These are phyloP conservation scores for Saccharomycopsis malanga DNA, from an alignment of 805 yeast genomes.

Conservation along the genomic window DNA sequence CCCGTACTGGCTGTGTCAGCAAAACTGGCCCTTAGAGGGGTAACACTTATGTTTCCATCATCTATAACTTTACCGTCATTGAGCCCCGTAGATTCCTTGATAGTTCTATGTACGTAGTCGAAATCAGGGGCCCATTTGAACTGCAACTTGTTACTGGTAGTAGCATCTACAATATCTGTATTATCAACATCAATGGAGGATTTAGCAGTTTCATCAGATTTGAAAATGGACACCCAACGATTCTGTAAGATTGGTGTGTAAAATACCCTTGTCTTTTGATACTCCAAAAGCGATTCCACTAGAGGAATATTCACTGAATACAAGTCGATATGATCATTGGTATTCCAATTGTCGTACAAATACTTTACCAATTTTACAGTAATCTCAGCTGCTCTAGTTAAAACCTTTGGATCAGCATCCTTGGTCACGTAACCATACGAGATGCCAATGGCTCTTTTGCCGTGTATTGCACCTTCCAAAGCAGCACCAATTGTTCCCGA, in stretches of 20 bases:
- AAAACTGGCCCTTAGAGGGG: slow-evolving; percentile 69
- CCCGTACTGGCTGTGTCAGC: slow-evolving; percentile 49
- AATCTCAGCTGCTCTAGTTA: slow-evolving; percentile 60
- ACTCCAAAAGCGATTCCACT: slow-evolving; percentile 37
- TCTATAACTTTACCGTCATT: slow-evolving; percentile 68
- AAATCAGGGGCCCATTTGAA: slow-evolving; percentile 86
- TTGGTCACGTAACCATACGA: slow-evolving; percentile 71
- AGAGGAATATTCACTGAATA: slow-evolving; percentile 85
- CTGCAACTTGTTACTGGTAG: slow-evolving; percentile 37
- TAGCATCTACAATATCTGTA: slow-evolving; percentile 44
- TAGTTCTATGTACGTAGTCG: slow-evolving; percentile 51
- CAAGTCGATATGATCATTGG: slow-evolving; percentile 44
- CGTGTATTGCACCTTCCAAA: slow-evolving; percentile 77
- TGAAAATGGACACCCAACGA: slow-evolving; percentile 59
- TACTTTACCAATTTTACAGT: slow-evolving; percentile 58
- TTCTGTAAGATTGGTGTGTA: slow-evolving; percentile 80
- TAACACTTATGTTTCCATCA: slow-evolving; percentile 57
- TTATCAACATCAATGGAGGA: slow-evolving; percentile 21
- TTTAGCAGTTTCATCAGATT: slow-evolving; percentile 20
- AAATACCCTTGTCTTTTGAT: slow-evolving; percentile 51
- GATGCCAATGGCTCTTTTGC: slow-evolving; percentile 67
- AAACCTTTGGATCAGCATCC: slow-evolving; percentile 41
- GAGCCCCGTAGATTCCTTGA: slow-evolving; percentile 36
- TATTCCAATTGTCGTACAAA: slow-evolving; percentile 51
- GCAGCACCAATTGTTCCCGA: slow-evolving; percentile 98